Evolutionary conservation across 1,284 basidiomycete species (phyloP), one percentile per base, ranked within the genome.

Genomic region (Fistulina hepatica): DNA sequence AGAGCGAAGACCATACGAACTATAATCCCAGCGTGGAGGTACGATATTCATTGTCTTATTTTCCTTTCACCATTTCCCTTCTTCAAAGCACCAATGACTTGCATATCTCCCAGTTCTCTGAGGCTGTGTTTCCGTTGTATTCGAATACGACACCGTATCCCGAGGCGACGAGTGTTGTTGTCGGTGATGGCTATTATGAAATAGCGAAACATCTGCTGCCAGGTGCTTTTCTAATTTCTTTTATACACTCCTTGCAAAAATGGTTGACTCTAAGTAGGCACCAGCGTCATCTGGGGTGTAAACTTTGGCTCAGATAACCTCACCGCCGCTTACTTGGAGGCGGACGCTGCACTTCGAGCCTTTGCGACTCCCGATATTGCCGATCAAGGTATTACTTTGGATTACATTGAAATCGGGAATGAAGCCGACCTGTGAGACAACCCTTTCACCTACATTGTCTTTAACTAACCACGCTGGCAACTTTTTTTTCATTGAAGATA

Each of bases 371-470:
- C 57, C 3, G 55, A 58, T 2, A 60, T 77, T n/a, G 55, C 51
- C 37, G 40, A 46, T 24, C 59, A 66, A 0, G 63, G 67, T 3
- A 69, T 80, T 33, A 58, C 55, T 2, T 59, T 80, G 10, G 69
- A 75, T 42, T 64, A 65, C 28, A 56, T 81, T 26, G 73, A 80
- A 49, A 62, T 78, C 31, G 76, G 76, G 5, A 81, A 81, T 41
- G 76, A 81, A 54, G 60, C 76, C 0, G 75, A 81, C 52, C 51
- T 78, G 6, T n/a, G n/a, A n/a, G n/a, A n/a, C n/a, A n/a, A n/a
- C n/a, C n/a, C n/a, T n/a, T n/a, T n/a, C n/a, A n/a, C n/a, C n/a
- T n/a, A n/a, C n/a, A n/a, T n/a, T n/a, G n/a, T n/a, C n/a, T n/a
- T n/a, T n/a, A n/a, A n/a, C n/a, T n/a, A n/a, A n/a, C n/a, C n/a